Evolutionary conservation across 768 basidiomycete genomes (phyloP), one percentile per base, ranked within the genome.

Genomic region (Pholiota molesta): DNA sequence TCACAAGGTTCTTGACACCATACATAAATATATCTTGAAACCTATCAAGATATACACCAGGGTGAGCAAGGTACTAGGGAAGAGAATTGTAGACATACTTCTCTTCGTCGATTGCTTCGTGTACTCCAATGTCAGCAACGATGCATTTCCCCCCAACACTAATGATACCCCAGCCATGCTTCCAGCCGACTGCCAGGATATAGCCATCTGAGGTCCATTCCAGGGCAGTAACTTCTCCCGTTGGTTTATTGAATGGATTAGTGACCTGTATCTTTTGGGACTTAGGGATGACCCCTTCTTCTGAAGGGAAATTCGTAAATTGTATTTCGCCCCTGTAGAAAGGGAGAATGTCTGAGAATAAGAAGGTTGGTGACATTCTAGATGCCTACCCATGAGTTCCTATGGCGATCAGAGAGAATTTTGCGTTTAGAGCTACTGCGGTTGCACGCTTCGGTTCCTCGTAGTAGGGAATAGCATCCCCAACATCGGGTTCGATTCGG

Each of bases 141-240:
- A 94, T 81, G 69, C 95, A 92, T 57, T 94, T 82, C 6, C 97
- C 97, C 13, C 92, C 91, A 11, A 95, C 88, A 70, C 90, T 95
- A 77, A 95, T 92, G 5, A 97, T 82, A 3, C 88, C 92, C 95
- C 95, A 99, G 7, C 94, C 96, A 57, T 83, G 75, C 63, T 87
- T 82, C 91, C 94, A 97, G 0, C 94, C 97, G 2, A 95, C 94
- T 35, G 95, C 96, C 11, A 99, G 79, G 6, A 93, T 94, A 75
- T 95, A 95, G 2, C 97, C 97, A 74, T 99, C 97, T 0, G 92
- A 92, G 55, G 92, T 96, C 97, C 96, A 98, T 67, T 94, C 87
- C 73, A 97, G 80, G 11, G 85, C 73, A 61, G 74, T 83, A 5
- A 94, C 86, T 42, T 82, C 75, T 1, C 92, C 93, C 5, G 80